Base-by-base conservation (phyloP, 495 filamentous ascomycete species). In the Talaromyces thailandensis region DNA sequence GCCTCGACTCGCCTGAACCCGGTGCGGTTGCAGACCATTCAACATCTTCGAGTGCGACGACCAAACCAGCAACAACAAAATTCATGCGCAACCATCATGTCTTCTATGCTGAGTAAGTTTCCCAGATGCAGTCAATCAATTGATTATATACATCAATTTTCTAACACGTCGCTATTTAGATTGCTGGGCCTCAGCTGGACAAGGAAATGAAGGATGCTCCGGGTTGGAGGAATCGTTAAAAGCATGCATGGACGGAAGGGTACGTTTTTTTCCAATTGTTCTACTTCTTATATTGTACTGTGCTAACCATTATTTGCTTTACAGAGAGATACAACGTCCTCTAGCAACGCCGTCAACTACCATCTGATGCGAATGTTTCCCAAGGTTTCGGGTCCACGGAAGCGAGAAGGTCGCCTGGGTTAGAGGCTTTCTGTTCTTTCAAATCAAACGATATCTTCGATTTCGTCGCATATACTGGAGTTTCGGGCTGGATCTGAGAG, bases 111-210 rank as follows among this genome's bases (percentile, higher is more conserved):
- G 63, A 86, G 92, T 96, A 87, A 51, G 89, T 75, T 7, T 48
- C 6, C n/a, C 29, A 48, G 43, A 53, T 57, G 6, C 3, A n/a
- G 9, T 24, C 37, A 43, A 43, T 37, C 26, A 53, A 31, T 62
- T 37, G 29, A 6, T 43, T 16, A 23, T 59, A 16, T 50, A 21
- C 2, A 16, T 23, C 29, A 14, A 26, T 14, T 60, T 37, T 35
- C 63, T 60, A 26, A 66, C 66, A 62, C 59, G 60, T 31, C 50
- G 50, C 25, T 18, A 52, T 32, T 29, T 12, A 96, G 92, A 89
- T 66, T 98, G 94, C 76, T 98, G 94, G 94, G 94, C 94, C 2
- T 96, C 93, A 1, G 80, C 88, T 12, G 92, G 92, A 61, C 87
- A 90, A 69, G 84, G 74, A 62, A 75, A 82, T 0, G 79, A 85